Conservation (phyloP, 768 basidiomycete species). For the Pisolithus sp. region DNA sequence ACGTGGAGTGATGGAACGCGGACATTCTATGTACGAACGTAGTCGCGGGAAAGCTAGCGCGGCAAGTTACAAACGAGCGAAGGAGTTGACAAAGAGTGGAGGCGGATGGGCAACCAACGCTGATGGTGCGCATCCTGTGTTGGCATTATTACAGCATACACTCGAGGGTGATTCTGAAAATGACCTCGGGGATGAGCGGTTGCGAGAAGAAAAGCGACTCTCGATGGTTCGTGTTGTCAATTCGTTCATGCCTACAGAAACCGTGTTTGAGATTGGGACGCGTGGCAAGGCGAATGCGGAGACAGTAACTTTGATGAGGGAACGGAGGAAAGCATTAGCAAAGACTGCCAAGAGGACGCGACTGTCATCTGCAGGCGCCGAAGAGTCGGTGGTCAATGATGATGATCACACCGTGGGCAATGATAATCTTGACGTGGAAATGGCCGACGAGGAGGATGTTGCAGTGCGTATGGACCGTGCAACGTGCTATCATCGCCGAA, state of each 20-base stretch:
- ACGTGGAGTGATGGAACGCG: conserved; percentile 79
- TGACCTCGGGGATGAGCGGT: conserved; percentile 30
- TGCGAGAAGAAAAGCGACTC: conserved; percentile 42
- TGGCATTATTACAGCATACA: conserved; percentile 37
- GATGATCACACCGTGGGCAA: conserved; percentile 25
- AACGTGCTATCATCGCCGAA: background rate
- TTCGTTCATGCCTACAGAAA: conserved; percentile 80
- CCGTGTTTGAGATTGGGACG: conserved; percentile 83
- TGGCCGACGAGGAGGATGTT: conserved; percentile 78
- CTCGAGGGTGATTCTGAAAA: conserved; percentile 23
- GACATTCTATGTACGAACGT: conserved; percentile 90
- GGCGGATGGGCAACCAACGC: conserved; percentile 60
- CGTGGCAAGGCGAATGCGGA: conserved; percentile 54
- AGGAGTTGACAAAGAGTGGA: conserved; percentile 68
- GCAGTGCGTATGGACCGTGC: conserved; percentile 39
- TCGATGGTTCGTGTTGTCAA: conserved; percentile 68
- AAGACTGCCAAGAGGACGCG: conserved; percentile 50
- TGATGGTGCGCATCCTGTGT: conserved; percentile 67
- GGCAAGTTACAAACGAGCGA: conserved; percentile 82
- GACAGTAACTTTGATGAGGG: conserved; percentile 78
- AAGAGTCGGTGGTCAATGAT: conserved; percentile 27
- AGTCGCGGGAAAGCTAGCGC: conserved; percentile 86
- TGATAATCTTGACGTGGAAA: conserved; percentile 39
- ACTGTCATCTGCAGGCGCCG: conserved; percentile 25
- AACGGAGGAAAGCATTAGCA: conserved; percentile 69